Percentiles rank a stretch among this genome's conserved stretches.
Conservation (phyloP, 2,329 filamentous ascomycete genomes). For the Shiraia sp. region DNA sequence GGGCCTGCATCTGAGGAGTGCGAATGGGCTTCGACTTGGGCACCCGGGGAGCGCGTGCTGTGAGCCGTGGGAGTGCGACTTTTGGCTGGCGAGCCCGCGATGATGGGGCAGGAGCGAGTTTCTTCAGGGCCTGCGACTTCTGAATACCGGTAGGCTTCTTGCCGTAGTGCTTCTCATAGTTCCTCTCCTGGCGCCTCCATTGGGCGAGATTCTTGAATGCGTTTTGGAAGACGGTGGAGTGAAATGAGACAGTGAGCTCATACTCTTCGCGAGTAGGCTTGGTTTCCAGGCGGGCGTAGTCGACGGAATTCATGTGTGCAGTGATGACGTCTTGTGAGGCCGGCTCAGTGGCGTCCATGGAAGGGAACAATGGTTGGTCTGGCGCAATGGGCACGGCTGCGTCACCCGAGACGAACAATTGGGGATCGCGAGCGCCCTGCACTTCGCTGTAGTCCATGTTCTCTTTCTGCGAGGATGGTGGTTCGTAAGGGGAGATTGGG, state of each 20-base stretch:
- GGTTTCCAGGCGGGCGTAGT: constrained; percentile 32
- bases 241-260: constrained; percentile 38
- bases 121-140: constrained; percentile 42
- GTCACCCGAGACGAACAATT: constrained; percentile 38
- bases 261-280: constrained; percentile 45
- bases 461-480: constrained; percentile 42
- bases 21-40: constrained; percentile 44
- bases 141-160: constrained; percentile 49
- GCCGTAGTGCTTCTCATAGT: constrained; percentile 54
- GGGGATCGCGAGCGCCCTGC: constrained; percentile 38
- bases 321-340: constrained; percentile 33
- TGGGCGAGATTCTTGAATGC: constrained; percentile 48
- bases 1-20: constrained; percentile 34
- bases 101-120: constrained; percentile 43
- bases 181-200: constrained; percentile 51
- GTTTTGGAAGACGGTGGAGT: constrained; percentile 36
- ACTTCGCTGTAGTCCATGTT: constrained; percentile 36
- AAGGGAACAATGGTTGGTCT: constrained; percentile 42
- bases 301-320: constrained; percentile 39
- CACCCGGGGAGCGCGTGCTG: constrained; percentile 38
- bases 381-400: constrained; percentile 30
- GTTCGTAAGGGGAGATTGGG: constrained; percentile 45
- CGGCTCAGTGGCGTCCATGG: constrained; percentile 26
- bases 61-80: constrained; percentile 36
- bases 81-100: constrained; percentile 36